Evolutionary conservation across 305 asterid genomes (phyloP).

Genomic region (Coffea humblotiana): DNA sequence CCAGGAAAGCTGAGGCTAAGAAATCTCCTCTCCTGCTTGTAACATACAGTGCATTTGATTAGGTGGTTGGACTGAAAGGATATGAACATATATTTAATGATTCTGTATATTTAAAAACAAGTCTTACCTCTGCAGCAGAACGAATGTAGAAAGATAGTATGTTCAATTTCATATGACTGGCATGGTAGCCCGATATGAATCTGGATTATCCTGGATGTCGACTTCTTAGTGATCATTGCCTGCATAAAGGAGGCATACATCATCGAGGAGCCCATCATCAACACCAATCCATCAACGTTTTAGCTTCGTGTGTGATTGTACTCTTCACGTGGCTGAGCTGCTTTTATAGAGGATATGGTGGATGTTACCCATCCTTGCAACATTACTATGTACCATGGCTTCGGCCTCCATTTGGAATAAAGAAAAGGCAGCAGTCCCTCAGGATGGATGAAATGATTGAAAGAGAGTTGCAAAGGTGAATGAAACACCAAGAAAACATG

Average conservation of each 20-base stretch:
- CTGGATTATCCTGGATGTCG: background rate
- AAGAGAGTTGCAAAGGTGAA: no score
- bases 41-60: conserved; percentile 6
- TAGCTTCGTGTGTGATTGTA: no score
- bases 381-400: no score
- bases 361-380: no score
- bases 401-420: no score
- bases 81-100: background rate
- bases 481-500: no score
- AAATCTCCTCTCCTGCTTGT: conserved; percentile 10
- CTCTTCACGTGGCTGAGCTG: no score
- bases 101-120: background rate
- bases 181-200: background rate
- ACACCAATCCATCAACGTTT: no score
- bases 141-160: background rate
- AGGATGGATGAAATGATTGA: no score
- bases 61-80: background rate
- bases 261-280: background rate
- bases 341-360: no score
- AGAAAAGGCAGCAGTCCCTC: no score
- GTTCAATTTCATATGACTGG: background rate
- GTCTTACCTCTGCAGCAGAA: background rate
- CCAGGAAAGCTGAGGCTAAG: conserved; percentile 2
- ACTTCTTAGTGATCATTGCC: background rate
- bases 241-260: background rate